Evolutionary conservation across 208 protist genomes (phyloP).

Genomic region (Willaertia magna): DNA sequence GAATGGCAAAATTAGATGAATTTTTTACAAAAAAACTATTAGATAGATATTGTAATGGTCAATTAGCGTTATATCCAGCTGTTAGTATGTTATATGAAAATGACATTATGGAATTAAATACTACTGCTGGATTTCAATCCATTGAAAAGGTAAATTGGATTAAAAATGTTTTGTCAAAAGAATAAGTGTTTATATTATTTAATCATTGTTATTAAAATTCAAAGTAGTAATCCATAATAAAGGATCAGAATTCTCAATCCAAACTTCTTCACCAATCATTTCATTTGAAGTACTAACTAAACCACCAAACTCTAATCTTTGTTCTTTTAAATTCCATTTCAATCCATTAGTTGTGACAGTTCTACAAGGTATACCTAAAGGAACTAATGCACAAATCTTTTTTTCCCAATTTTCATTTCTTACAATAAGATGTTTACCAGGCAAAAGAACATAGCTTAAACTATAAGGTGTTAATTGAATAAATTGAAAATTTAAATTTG

Average conservation of each 20-base stretch:
- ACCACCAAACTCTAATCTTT: not conserved
- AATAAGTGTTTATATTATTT: too few species aligned
- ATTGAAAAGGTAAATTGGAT: too few species aligned
- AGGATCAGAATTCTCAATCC: not conserved
- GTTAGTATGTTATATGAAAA: too few species aligned
- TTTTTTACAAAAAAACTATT: too few species aligned
- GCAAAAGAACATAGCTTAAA: not conserved
- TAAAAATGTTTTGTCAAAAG: too few species aligned
- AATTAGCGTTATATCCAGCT: too few species aligned
- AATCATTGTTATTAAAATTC: too few species aligned
- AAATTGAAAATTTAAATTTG: not conserved
- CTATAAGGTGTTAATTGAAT: not conserved
- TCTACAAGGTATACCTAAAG: not conserved
- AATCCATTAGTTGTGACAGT: not conserved
- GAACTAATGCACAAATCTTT: not conserved
- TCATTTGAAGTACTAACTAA: not conserved
- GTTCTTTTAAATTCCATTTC: not conserved
- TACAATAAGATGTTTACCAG: not conserved
- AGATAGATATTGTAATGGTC: too few species aligned
- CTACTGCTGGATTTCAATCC: too few species aligned
- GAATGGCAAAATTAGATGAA: too few species aligned
- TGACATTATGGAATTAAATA: too few species aligned
- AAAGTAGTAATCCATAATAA: slow-evolving; percentile 1
- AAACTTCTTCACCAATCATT: not conserved
- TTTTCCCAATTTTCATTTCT: not conserved